Conservation (phyloP, 2,329 filamentous ascomycete genomes). For the Aspergillus awamori region DNA sequence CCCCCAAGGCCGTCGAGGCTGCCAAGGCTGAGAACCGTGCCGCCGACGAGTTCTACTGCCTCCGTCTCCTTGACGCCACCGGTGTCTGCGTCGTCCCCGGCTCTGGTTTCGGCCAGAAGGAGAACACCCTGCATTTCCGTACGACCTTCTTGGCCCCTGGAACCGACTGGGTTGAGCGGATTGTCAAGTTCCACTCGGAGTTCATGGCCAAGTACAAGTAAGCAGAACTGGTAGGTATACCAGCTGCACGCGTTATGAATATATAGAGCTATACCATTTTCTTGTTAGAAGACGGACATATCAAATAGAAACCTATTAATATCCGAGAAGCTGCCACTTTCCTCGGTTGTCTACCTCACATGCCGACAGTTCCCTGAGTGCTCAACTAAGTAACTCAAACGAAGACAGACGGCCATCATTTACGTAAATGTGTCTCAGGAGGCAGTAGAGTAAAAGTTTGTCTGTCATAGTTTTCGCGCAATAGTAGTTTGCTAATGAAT, state of each 20-base stretch:
- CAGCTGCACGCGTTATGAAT: conserved; percentile 3
- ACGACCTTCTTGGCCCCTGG: conserved; percentile 97
- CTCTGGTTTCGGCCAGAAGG: conserved; percentile 90
- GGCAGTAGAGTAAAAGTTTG: no score
- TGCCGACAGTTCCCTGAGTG: no score
- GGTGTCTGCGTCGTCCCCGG: conserved; percentile 94
- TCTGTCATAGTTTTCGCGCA: no score
- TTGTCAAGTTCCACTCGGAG: conserved; percentile 85
- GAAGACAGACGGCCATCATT: no score
- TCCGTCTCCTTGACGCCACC: conserved; percentile 86
- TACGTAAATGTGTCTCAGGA: no score
- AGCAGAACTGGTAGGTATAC: background rate
- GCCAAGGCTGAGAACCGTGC: conserved; percentile 72
- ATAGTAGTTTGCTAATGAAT: no score
- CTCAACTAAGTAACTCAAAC: no score
- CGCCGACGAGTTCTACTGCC: conserved; percentile 92
- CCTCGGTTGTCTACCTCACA: no score
- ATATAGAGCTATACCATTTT: conserved; percentile 10
- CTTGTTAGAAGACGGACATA: background rate
- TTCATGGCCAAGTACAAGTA: conserved; percentile 78
- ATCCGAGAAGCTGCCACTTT: background rate
- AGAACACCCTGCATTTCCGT: conserved; percentile 87
- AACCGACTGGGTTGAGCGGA: conserved; percentile 87
- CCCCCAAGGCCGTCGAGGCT: conserved; percentile 73
- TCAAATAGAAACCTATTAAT: background rate